Percentiles rank a stretch among this genome's conserved stretches.
phyloP scores from a whole-genome alignment of 176 grass and related monocot genomes.

The Oryza meyeriana region DNA sequence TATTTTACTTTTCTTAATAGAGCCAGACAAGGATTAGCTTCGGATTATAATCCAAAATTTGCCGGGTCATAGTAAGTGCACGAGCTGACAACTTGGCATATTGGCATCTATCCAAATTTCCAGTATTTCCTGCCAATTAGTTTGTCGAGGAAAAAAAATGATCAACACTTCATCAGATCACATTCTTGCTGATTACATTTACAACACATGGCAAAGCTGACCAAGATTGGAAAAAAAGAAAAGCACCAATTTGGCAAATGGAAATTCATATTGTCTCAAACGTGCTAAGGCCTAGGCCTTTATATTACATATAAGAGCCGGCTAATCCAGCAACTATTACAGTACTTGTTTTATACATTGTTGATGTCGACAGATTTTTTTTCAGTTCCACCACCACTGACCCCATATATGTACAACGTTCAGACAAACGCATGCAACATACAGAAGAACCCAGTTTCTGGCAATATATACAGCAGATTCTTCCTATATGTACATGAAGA shows the following conservation, averaged over 20 bases:
- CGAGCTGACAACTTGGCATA: neutral
- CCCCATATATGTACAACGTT: constrained; percentile 23
- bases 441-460: constrained; percentile 16
- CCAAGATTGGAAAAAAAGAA: neutral
- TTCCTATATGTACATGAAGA: constrained; percentile 39
- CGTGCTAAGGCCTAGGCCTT: neutral
- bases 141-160: too few relatives aligned
- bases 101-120: neutral
- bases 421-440: constrained; percentile 6
- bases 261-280: neutral
- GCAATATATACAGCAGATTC: constrained; percentile 32
- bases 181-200: neutral
- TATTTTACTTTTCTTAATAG: too few relatives aligned
- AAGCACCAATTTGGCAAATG: neutral
- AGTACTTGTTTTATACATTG: constrained; percentile 19
- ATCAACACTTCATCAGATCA: neutral
- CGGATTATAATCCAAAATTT: too few relatives aligned
- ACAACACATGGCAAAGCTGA: neutral
- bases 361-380: constrained; percentile 64
- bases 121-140: too few relatives aligned
- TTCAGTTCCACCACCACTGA: constrained; percentile 38
- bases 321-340: constrained; percentile 14
- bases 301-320: neutral
- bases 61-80: neutral
- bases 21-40: too few relatives aligned